phyloP scores from a whole-genome alignment of 2,329 filamentous ascomycete genomes.

The Calonectria crousiana region DNA sequence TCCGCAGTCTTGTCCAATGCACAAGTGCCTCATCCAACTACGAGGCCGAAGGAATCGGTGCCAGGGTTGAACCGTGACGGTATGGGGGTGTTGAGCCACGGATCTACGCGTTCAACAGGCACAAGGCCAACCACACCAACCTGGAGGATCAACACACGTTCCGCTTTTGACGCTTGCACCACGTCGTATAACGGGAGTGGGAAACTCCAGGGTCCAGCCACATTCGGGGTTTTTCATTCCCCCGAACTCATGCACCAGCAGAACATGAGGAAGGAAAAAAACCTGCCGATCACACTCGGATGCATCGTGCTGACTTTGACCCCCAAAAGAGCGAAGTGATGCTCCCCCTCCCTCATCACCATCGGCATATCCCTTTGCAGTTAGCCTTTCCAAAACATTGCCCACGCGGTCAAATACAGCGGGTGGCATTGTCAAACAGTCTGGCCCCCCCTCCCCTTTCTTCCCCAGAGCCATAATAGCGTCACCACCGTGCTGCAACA shows the following conservation, averaged over 20 bases:
- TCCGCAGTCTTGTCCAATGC: background rate
- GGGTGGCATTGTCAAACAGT: background rate
- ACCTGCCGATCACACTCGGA: background rate
- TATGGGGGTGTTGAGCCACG: background rate
- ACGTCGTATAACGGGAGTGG: background rate
- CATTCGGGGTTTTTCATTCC: background rate
- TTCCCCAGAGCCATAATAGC: background rate
- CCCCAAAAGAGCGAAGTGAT: background rate
- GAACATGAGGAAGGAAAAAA: background rate
- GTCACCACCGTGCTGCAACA: background rate
- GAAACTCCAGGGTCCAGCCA: background rate
- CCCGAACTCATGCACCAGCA: background rate
- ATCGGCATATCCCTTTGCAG: background rate
- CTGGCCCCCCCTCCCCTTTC: background rate
- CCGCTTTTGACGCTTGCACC: background rate
- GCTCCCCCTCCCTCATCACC: background rate
- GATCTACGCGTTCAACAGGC: background rate
- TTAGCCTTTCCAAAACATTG: background rate
- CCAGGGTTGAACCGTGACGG: background rate
- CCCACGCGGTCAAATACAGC: background rate
- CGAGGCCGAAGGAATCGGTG: background rate
- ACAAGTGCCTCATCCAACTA: background rate
- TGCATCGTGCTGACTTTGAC: background rate
- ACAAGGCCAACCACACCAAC: background rate
- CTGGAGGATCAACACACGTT: background rate